phyloP scores from a whole-genome alignment of 1,284 basidiomycete species.

The Wolfiporia cocos region DNA sequence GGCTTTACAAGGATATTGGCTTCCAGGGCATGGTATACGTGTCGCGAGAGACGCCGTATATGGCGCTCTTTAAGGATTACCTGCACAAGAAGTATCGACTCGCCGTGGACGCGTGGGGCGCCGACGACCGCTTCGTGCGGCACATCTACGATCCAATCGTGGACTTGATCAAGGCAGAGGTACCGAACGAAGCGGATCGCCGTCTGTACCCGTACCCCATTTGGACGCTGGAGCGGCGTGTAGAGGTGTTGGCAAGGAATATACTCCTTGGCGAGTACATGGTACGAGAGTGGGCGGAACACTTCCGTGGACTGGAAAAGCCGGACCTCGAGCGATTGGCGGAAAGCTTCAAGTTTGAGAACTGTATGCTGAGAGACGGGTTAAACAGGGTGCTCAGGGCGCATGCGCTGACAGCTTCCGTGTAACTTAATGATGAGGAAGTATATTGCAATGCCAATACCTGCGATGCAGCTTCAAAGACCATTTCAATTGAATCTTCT shows the following conservation, averaged over 20 bases:
- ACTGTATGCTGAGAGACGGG: slow-evolving; percentile 44
- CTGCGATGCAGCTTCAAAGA: too few species aligned
- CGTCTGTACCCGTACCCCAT: slow-evolving; percentile 45
- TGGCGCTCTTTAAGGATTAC: slow-evolving; percentile 55
- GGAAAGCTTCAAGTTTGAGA: slow-evolving; percentile 54
- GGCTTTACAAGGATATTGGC: slow-evolving; percentile 84
- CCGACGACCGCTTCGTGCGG: slow-evolving; percentile 41
- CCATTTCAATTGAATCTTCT: too few species aligned
- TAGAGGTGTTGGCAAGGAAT: slow-evolving; percentile 51
- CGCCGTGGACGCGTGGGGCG: slow-evolving; percentile 63
- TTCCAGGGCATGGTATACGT: slow-evolving; percentile 82
- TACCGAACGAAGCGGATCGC: slow-evolving; percentile 33
- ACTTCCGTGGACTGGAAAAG: slow-evolving; percentile 48
- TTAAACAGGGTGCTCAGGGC: slow-evolving; percentile 42
- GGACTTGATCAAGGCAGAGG: slow-evolving; percentile 44
- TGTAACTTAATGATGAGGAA: too few species aligned
- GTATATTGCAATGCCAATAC: too few species aligned
- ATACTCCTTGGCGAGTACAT: slow-evolving; percentile 62
- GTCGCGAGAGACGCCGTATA: slow-evolving; percentile 63
- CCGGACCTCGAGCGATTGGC: slow-evolving; percentile 57
- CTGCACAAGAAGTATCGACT: slow-evolving; percentile 57
- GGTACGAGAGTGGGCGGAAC: slow-evolving; percentile 59
- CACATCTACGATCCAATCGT: slow-evolving; percentile 51
- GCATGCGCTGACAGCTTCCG: slow-evolving; percentile 23
- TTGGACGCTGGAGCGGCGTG: slow-evolving; percentile 39